Evolutionary conservation across 345 rosid species (phyloP), one percentile per base, ranked within the genome.

Genomic region (Combretum micranthum): DNA sequence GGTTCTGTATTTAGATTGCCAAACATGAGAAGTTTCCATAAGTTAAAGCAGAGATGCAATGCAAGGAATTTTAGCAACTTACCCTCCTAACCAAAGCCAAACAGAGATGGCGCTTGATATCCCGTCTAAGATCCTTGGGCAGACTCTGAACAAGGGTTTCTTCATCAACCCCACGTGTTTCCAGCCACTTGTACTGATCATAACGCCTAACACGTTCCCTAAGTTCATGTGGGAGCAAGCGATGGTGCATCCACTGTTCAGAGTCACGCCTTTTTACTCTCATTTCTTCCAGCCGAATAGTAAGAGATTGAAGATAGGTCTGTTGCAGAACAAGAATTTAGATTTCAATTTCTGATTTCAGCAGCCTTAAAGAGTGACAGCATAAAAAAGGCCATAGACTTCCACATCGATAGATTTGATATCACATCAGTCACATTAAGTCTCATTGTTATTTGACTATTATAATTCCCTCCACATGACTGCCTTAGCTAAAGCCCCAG

Each of bases 231-330:
- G 98, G 98, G 65, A 92, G 97, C 84, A 92, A 76, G 13, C 98
- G 90, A 49, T 92, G 98, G 73, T 83, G 97, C 98, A 92, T 92
- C 97, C 98, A 92, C 72, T 86, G 98, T 52, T 92, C 98, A 13
- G 98, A 86, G 67, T 92, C 98, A 12, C 96, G 99, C 81, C 96
- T 83, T 70, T 89, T 93, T 51, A 93, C 82, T 68, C 99, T 79
- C 99, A 93, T 89, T 64, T 93, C 99, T 72, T 93, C 99, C 45
- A 93, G 85, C 9, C 97, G 93, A 47, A 89, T 89, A 0, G 99
- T 93, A 12, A 86, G 87, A 1, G 99, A 93, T 42, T 93, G 99
- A 61, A 93, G 97, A 75, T 93, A 93, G 59, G 99, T 93, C 97
- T 91, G 87, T 60, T 26, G 62, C 60, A 70, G 61, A 23, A 69